Evolutionary conservation across 345 rosid species (phyloP).

Genomic region (Trapa incisa): DNA sequence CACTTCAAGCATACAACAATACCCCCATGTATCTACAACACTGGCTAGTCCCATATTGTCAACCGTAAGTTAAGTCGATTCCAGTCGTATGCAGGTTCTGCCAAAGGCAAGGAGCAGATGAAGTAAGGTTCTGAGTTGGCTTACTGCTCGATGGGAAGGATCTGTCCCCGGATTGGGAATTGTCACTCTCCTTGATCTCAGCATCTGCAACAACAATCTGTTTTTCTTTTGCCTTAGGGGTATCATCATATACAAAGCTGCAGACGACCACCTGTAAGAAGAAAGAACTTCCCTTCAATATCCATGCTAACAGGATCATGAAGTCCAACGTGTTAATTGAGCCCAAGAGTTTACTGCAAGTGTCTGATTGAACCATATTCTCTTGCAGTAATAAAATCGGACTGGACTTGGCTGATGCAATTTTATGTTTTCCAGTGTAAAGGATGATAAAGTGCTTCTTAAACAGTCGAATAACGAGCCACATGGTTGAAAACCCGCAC

Average conservation of each 20-base stretch:
- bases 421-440: background rate
- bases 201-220: constrained; percentile 25
- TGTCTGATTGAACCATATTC: background rate
- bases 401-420: background rate
- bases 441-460: background rate
- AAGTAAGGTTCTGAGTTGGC: constrained; percentile 33
- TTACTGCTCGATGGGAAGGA: constrained; percentile 20
- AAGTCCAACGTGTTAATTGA: background rate
- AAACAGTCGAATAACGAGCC: background rate
- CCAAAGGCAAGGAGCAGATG: constrained; percentile 48
- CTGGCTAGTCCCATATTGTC: constrained; percentile 19
- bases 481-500: background rate
- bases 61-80: constrained; percentile 84
- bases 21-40: constrained; percentile 52
- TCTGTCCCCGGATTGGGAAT: constrained; percentile 20
- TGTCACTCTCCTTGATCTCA: constrained; percentile 27
- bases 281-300: background rate
- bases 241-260: constrained; percentile 75
- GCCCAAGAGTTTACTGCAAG: background rate
- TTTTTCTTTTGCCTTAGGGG: constrained; percentile 42
- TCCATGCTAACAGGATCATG: background rate
- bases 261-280: constrained; percentile 73
- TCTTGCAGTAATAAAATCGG: too few species aligned
- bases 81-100: constrained; percentile 50
- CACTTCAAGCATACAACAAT: constrained; percentile 12